Base-by-base conservation (phyloP, 2,329 filamentous ascomycete genomes). In the Ascochyta lentis region DNA sequence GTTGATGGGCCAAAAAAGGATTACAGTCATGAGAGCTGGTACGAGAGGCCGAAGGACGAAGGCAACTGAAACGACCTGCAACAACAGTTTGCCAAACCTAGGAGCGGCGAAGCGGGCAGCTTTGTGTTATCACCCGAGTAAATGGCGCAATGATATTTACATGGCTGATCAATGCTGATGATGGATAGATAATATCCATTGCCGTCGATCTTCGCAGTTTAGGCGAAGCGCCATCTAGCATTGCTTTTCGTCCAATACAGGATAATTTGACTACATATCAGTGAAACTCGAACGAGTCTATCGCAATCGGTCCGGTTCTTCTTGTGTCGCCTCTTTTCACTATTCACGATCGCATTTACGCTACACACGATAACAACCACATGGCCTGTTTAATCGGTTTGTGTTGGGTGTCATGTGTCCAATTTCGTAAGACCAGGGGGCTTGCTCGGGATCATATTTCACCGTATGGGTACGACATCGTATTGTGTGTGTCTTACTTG, bases 1-100 rank as follows among this genome's bases (percentile, higher is more conserved):
- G 89, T 92, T 1, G 84, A 83, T 24, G 90, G 89, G 0, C 89
- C 89, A 2, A 86, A 86, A 70, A 92, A 92, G 76, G 86, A 92
- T 67, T 92, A 92, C 56, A 68, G 66, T n/a, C 70, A 73, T 33
- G 73, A 74, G 48, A 77, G 75, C 24, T 72, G 71, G 63, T 80
- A 75, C 51, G 60, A 62, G 49, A 64, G 70, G 35, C 61, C 60
- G 6, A 47, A 15, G 6, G 22, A 12, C 26, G 19, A 39, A 29
- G 33, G 22, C 22, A 22, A 12, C 27, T 27, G 33, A 19, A 15
- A 16, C 26, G 29, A 7, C 19, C 12, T 43, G 2, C 16, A 3
- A 5, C 34, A n/a, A 26, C 3, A 7, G 19, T 6, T 10, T 10
- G 16, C 22, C 12, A 9, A 44, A 8, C 6, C 7, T 19, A 22